Evolutionary conservation across 129 eudicot genomes (phyloP), one percentile per base, ranked within the genome.

Genomic region (Centaurea solstitialis): DNA sequence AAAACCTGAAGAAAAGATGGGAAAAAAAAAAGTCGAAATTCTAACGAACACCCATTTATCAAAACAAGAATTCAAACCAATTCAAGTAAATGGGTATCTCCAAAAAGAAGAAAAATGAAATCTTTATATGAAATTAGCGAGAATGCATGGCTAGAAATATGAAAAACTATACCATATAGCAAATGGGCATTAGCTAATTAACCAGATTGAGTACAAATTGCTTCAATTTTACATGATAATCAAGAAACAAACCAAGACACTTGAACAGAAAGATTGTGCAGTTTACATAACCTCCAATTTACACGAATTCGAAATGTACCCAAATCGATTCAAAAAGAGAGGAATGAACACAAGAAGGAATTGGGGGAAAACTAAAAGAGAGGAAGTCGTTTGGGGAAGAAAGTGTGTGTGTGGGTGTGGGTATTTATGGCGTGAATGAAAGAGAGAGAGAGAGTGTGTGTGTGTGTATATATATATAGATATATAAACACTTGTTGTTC

Each of bases 1-100:
- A 61, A n/a, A 40, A 21, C 57, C 69, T 50, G 26, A 69, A 20
- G 22, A 64, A 80, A 23, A 80, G 61, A 28, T 80, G 72, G 33
- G 33, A 6, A 8, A 40, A 30, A 8, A 30, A 38, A 10, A 74
- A n/a, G 22, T 37, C 57, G 28, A 41, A 68, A 76, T 57, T 26
- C 82, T 91, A 93, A 77, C 93, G 97, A 88, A 74, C 28, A 9
- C 88, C 94, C 97, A 91, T 89, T 83, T 40, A 11, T 45, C 5
- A 18, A 79, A 79, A 71, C 30, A 7, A 28, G 24, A 65, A 76
- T 35, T 77, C 40, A 6, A 9, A 20, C 39, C 24, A 59, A 76
- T 81, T 74, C 9, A 84, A 75, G 78, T 77, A 79, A 83, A 86
- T 70, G 87, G 74, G 86, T 75, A 90, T 86, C 82, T 76, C 47